phyloP scores from a whole-genome alignment of 2,329 filamentous ascomycete genomes.

The Cercospora zeae-maydis region DNA sequence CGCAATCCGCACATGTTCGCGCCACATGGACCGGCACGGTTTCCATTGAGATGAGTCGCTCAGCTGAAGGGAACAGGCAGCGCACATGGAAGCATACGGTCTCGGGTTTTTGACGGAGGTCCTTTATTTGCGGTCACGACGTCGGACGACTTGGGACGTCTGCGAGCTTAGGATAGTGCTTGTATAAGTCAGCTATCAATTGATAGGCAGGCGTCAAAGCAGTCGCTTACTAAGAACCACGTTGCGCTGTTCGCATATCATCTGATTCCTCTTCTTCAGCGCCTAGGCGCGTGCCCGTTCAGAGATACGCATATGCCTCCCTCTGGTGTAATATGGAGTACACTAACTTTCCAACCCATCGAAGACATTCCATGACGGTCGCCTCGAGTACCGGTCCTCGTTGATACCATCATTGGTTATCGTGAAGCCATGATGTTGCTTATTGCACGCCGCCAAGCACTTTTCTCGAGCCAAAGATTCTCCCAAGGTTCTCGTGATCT shows the following conservation, averaged over 20 bases:
- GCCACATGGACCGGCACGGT: background rate
- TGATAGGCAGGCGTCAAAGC: background rate
- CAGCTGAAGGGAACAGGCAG: too few species aligned
- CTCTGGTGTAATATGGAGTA: background rate
- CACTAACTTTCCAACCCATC: background rate
- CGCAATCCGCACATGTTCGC: background rate
- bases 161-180: background rate
- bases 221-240: background rate
- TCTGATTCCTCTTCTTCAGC: background rate
- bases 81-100: background rate
- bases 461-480: background rate
- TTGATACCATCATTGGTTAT: background rate
- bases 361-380: background rate
- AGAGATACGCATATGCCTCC: background rate
- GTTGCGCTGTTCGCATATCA: background rate
- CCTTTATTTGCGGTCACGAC: background rate
- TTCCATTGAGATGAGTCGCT: background rate
- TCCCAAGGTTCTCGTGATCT: background rate
- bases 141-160: background rate
- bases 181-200: background rate
- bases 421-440: background rate
- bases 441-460: background rate
- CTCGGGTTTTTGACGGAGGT: background rate
- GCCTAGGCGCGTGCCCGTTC: background rate
- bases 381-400: background rate